Base-by-base conservation (phyloP, 441 rosid genomes). In the Bocquillonia castaneifolia region DNA sequence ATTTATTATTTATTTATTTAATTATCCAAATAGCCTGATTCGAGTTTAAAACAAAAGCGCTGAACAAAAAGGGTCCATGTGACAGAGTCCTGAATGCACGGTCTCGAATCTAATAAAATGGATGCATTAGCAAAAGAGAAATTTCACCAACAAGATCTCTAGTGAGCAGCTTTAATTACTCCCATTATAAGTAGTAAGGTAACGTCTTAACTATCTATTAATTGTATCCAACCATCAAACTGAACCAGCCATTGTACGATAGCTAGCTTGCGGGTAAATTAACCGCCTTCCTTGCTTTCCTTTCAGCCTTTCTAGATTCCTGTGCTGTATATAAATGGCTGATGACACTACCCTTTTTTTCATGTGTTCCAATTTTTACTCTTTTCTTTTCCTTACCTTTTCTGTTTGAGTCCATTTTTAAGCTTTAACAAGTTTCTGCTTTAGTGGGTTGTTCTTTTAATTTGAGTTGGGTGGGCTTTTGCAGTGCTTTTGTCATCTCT, bases 131-230 rank as follows among this genome's bases (percentile, higher is more conserved):
- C 20, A 44, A 50, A 22, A 1, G 28, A 31, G 55, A 58, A 57
- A 39, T 31, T 68, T 68, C 64, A 67, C 40, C 62, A 42, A n/a
- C 15, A 67, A 44, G 53, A 42, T 55, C 22, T 56, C 12, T 13
- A 65, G 9, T 3, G 25, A 40, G 5, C 39, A 18, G 12, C 31
- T 67, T 66, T 45, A 66, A 40, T 54, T 25, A 52, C 39, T 9
- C 40, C 14, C 7, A 6, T 4, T 40, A 12, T 40, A 7, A 15
- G n/a, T 14, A 15, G 6, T 17, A 6, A 53, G 34, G 36, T 40
- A 52, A 54, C 53, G 31, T 55, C 53, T 56, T 42, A 67, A 55
- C 52, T 67, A 3, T 42, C 29, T 22, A 20, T 50, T 50, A 20
- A 50, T 50, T 22, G 54, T 12, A 29, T 31, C 42, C 57, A 57